Percentiles rank a stretch among this genome's conserved stretches.
phyloP scores from a whole-genome alignment of 1,284 basidiomycete genomes.

The Schizopora paradoxa region DNA sequence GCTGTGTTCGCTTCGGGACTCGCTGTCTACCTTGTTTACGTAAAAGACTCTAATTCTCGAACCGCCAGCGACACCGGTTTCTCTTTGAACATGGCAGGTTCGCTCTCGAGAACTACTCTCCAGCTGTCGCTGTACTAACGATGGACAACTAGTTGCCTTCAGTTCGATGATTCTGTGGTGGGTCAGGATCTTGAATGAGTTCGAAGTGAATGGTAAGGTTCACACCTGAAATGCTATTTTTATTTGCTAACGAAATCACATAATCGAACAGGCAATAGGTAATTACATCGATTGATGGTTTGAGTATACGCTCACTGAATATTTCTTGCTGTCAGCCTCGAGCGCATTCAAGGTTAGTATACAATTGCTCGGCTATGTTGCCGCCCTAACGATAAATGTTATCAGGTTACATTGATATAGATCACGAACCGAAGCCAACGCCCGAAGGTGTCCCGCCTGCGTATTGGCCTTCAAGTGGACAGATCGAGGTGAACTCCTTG shows the following conservation, averaged over 20 bases:
- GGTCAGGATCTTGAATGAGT: constrained; percentile 48
- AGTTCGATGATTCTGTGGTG: constrained; percentile 49
- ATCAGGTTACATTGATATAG: constrained; percentile 66
- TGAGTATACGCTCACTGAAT: background rate
- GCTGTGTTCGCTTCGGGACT: constrained; percentile 48
- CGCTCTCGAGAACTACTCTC: background rate
- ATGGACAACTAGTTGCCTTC: constrained; percentile 38
- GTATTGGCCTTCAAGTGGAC: constrained; percentile 73
- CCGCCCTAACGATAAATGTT: too few species aligned
- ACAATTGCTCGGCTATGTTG: too few species aligned
- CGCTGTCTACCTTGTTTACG: constrained; percentile 30
- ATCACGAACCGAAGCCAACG: constrained; percentile 58
- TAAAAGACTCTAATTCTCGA: constrained; percentile 25
- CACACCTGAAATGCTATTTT: background rate
- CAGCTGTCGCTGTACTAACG: background rate
- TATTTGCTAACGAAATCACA: background rate
- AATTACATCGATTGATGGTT: background rate
- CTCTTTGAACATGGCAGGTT: constrained; percentile 45
- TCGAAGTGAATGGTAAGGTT: constrained; percentile 50
- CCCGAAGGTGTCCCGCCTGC: constrained; percentile 58
- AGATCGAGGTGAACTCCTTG: constrained; percentile 57
- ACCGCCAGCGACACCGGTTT: constrained; percentile 49
- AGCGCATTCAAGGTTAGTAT: constrained; percentile 73
- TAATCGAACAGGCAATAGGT: constrained; percentile 41
- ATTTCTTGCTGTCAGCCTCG: constrained; percentile 45